Conservation (phyloP, 108 stramenopile species). For the Nannochloropsis granulata region DNA sequence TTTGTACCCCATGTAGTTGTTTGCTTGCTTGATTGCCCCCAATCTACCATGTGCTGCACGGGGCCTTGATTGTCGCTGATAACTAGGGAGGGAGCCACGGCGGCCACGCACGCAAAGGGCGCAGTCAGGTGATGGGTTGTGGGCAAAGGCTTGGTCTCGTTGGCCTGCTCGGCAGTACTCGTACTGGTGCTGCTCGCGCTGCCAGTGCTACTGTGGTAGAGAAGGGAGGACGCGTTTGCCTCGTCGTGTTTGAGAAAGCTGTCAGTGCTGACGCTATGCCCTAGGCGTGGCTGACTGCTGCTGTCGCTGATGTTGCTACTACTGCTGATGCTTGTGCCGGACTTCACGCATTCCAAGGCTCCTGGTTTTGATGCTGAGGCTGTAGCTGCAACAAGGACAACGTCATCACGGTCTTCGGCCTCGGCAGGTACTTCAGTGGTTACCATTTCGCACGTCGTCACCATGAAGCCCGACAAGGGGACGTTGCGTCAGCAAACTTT, state of each 20-base stretch:
- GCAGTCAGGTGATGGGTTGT: too few species aligned
- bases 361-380: too few species aligned
- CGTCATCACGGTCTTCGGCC: too few species aligned
- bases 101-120: too few species aligned
- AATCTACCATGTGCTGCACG: neutral
- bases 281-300: neutral
- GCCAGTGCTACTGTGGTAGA: neutral
- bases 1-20: neutral
- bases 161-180: neutral
- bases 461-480: too few species aligned
- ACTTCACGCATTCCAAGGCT: too few species aligned
- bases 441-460: too few species aligned
- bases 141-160: too few species aligned
- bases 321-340: too few species aligned
- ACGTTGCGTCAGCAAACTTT: too few species aligned
- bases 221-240: neutral
- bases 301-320: neutral
- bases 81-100: neutral
- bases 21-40: neutral
- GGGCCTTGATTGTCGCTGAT: neutral
- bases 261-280: neutral
- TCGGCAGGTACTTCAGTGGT: too few species aligned
- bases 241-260: neutral
- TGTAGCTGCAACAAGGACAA: too few species aligned
- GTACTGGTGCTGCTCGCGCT: neutral